These are phyloP conservation scores for Lipomyces yarrowii DNA, from an alignment of 1,139 yeast species.

Conservation along the genomic window DNA sequence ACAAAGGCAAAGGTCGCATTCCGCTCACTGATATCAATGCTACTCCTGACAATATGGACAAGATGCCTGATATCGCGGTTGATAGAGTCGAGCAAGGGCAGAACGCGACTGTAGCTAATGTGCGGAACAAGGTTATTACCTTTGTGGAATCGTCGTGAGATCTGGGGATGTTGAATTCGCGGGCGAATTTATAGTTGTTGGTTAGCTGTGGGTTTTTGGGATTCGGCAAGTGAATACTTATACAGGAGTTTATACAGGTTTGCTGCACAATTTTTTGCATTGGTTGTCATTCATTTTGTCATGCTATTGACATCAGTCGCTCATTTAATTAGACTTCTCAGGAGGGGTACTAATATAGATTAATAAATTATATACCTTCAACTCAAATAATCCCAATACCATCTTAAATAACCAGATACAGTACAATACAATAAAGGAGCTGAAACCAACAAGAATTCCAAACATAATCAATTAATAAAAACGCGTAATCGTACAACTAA, in stretches of 20 bases:
- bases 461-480: background rate
- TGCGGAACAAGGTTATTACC: slow-evolving; percentile 6
- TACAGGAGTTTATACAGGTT: background rate
- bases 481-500: background rate
- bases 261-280: background rate
- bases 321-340: background rate
- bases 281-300: background rate
- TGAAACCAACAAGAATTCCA: background rate
- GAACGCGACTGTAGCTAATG: background rate
- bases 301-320: background rate
- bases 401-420: background rate
- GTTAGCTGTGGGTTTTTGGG: background rate
- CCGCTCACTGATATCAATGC: background rate
- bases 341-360: background rate
- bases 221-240: background rate
- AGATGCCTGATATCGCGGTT: background rate
- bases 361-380: too few relatives aligned
- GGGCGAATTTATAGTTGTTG: background rate
- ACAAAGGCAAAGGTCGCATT: background rate
- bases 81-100: background rate
- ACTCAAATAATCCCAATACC: too few relatives aligned
- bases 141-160: slow-evolving; percentile 2
- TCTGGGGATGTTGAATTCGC: background rate
- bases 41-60: background rate
- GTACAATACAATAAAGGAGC: background rate